Conservation (phyloP, 2,329 filamentous ascomycete species). For the Pestalotiopsis sp. region DNA sequence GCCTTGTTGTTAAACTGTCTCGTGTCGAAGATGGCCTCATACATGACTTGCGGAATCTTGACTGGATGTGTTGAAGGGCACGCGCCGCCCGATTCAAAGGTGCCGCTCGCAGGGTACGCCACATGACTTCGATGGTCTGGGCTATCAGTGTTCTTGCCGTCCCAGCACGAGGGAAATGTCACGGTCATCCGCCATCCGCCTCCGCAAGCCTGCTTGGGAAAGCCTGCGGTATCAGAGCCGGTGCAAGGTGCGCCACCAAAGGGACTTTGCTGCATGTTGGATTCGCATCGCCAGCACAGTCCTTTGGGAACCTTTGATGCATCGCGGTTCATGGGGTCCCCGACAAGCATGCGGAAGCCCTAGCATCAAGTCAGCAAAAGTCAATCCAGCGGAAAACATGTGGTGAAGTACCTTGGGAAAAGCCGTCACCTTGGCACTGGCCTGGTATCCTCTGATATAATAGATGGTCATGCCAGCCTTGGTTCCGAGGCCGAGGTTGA, state of each 20-base stretch:
- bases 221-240: constrained; percentile 43
- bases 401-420: constrained; percentile 37
- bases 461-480: constrained; percentile 33
- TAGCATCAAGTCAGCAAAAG: constrained; percentile 16
- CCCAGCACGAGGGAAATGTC: constrained; percentile 59
- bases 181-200: constrained; percentile 52
- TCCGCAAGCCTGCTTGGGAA: constrained; percentile 54
- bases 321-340: constrained; percentile 33
- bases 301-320: constrained; percentile 23
- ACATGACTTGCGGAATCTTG: constrained; percentile 62
- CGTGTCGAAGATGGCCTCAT: constrained; percentile 57
- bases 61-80: constrained; percentile 54
- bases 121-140: constrained; percentile 53
- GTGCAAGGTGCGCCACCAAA: constrained; percentile 34
- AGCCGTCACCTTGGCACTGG: constrained; percentile 40
- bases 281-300: constrained; percentile 40
- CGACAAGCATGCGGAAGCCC: constrained; percentile 51
- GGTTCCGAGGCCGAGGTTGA: constrained; percentile 27
- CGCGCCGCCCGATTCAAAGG: constrained; percentile 40
- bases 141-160: constrained; percentile 50
- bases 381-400: neutral
- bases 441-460: constrained; percentile 28
- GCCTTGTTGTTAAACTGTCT: constrained; percentile 27
- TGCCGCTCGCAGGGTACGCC: constrained; percentile 43
- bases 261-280: constrained; percentile 23